Percentiles rank a stretch among this genome's conserved stretches.
These are phyloP conservation scores for Hypomyces rosellus DNA, from an alignment of 2,329 filamentous ascomycete genomes.

Conservation along the genomic window DNA sequence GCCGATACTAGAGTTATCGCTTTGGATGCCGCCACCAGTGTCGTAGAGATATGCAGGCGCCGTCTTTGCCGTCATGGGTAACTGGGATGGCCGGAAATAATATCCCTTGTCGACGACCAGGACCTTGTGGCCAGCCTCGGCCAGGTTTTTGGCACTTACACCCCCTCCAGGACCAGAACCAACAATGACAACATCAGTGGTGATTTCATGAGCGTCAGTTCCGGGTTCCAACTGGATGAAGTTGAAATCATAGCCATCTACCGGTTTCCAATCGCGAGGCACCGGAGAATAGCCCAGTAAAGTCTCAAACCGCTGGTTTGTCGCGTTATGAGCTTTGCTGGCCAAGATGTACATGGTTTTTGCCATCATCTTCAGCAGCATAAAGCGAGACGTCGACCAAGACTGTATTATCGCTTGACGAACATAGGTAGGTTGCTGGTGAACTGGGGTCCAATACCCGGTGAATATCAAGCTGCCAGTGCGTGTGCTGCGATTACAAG, in stretches of 20 bases:
- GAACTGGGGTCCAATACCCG: constrained; percentile 57
- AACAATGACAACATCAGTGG: constrained; percentile 78
- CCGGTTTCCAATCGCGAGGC: constrained; percentile 45
- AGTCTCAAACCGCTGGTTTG: constrained; percentile 47
- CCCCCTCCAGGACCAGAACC: constrained; percentile 83
- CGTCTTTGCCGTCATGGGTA: constrained; percentile 64
- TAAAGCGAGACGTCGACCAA: constrained; percentile 55
- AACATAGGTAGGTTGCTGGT: constrained; percentile 52
- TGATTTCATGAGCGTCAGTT: constrained; percentile 49
- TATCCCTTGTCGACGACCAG: constrained; percentile 79
- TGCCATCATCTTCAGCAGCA: constrained; percentile 47
- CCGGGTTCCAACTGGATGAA: constrained; percentile 52
- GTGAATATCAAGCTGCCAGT: constrained; percentile 60
- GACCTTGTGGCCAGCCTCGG: constrained; percentile 68
- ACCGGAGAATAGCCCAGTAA: constrained; percentile 53
- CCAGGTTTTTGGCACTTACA: constrained; percentile 73
- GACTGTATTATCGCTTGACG: constrained; percentile 56
- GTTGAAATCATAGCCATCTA: constrained; percentile 47
- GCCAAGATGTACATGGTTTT: constrained; percentile 50
- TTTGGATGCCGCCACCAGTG: constrained; percentile 51
- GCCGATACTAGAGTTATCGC: constrained; percentile 51
- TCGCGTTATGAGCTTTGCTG: constrained; percentile 49
- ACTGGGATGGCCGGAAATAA: constrained; percentile 63
- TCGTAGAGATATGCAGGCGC: constrained; percentile 63
- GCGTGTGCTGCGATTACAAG: constrained; percentile 43